These are phyloP conservation scores for Globisporangium takayamanum DNA, from an alignment of 352 stramenopile genomes.

Conservation along the genomic window DNA sequence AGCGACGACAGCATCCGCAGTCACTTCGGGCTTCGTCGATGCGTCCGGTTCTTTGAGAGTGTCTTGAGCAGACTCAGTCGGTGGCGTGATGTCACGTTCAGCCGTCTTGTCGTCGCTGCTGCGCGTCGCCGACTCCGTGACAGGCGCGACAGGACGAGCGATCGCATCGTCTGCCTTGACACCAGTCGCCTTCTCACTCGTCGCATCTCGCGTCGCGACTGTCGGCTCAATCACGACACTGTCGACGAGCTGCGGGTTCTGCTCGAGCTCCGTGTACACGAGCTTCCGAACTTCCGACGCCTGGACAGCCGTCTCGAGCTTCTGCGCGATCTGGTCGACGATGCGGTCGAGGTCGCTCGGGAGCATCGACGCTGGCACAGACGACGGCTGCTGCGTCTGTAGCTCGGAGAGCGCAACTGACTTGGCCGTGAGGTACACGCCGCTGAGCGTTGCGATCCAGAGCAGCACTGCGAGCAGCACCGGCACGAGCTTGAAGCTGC, in stretches of 20 bases:
- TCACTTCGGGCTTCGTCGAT: too few relatives aligned
- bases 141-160: too few relatives aligned
- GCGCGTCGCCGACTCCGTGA: too few relatives aligned
- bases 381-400: constrained; percentile 6
- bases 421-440: constrained; percentile 18
- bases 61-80: too few relatives aligned
- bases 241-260: constrained; percentile 10
- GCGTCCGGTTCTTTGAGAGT: too few relatives aligned
- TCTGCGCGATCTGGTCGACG: constrained; percentile 17
- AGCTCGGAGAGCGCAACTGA: constrained; percentile 15
- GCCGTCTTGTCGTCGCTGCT: too few relatives aligned
- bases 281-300: constrained; percentile 15
- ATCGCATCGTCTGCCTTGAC: neutral
- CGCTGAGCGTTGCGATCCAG: constrained; percentile 15
- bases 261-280: constrained; percentile 15
- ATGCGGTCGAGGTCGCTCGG: constrained; percentile 16
- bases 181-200: neutral
- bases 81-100: too few relatives aligned
- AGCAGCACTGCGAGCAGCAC: constrained; percentile 14
- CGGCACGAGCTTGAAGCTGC: constrained; percentile 2
- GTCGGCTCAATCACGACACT: neutral
- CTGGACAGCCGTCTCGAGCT: constrained; percentile 10
- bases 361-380: constrained; percentile 7
- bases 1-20: too few relatives aligned
- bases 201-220: neutral